Evolutionary conservation across 139 green algal genomes (phyloP).

Genomic region (Trebouxia sp.): DNA sequence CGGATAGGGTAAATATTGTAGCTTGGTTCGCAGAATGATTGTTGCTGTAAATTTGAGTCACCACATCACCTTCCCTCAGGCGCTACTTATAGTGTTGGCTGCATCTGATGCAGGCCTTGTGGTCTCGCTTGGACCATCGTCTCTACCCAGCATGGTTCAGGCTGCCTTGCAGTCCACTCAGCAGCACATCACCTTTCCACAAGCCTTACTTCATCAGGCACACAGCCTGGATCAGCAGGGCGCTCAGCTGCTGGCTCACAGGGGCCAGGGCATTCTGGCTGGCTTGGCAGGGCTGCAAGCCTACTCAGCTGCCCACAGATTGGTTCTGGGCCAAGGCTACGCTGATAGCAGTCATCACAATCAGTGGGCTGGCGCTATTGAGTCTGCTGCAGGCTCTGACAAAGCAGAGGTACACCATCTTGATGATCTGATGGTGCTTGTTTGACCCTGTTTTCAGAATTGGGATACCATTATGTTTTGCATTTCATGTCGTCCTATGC

Average conservation of each 20-base stretch:
- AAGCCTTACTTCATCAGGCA: neutral
- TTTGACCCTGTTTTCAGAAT: too few relatives aligned
- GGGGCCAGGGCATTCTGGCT: neutral
- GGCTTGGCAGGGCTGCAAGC: constrained; percentile 33
- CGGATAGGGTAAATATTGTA: too few relatives aligned
- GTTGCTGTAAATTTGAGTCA: too few relatives aligned
- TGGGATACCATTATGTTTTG: too few relatives aligned
- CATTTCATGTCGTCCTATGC: too few relatives aligned
- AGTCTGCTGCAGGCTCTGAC: neutral
- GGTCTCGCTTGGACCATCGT: neutral
- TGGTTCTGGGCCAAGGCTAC: constrained; percentile 29
- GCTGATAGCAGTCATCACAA: constrained; percentile 34
- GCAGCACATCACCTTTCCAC: neutral
- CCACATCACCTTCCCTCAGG: too few relatives aligned
- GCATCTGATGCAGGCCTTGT: constrained; percentile 9
- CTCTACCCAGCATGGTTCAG: neutral
- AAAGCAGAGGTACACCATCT: neutral
- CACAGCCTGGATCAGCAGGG: constrained; percentile 24
- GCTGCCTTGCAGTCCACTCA: neutral
- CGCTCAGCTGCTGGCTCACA: constrained; percentile 29
- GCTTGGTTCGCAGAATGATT: too few relatives aligned
- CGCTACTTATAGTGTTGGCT: too few relatives aligned
- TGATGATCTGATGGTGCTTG: too few relatives aligned
- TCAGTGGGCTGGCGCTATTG: constrained; percentile 35
- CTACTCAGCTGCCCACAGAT: constrained; percentile 38